Evolutionary conservation across 2,329 filamentous ascomycete species (phyloP), one percentile per base, ranked within the genome.

Genomic region (Aspergillus novoparasiticus): DNA sequence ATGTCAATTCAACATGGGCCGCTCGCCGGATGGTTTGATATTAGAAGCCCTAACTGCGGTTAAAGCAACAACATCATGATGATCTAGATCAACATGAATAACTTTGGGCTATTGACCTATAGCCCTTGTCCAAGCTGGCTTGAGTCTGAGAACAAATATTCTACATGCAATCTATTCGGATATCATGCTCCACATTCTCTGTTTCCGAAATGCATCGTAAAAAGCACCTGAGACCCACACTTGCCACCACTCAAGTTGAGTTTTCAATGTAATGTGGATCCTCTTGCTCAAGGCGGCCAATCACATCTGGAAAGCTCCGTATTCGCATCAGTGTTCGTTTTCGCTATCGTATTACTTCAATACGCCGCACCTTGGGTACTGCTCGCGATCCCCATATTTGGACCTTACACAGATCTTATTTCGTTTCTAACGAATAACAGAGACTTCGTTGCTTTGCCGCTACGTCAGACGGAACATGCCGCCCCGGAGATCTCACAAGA

Each of bases 401-500:
- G 23, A 16, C 23, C 12, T 16, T 28, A 48, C 23, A 28, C 11
- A 16, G 5, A 9, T 28, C 21, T 2, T 19, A 36, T 48, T 19
- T 26, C n/a, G 23, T 19, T 8, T 30, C 16, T 11, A 30, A 50
- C 16, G 16, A 10, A 50, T 32, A 50, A 30, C 23, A 16, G 30
- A 50, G 26, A 50, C 6, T 3, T 28, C 26, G 19, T n/a, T 16
- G 8, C 16, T 10, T 50, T 19, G 3, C 14, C 14, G 5, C 23
- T 48, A 23, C 45, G 4, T 28, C 14, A 9, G 23, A 48, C 23
- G 46, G 46, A 50, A 50, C 3, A 59, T 73, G 71, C 68, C 69
- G 12, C 66, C 71, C 14, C 67, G 71, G 10, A 67, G 72, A 59
- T 61, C 69, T 12, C 72, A 73, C 60, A 65, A 63, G 14, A 74